Percentiles rank a stretch among this genome's conserved stretches.
Evolutionary conservation across 148 eudicot species (phyloP).

Genomic region (Diospyros lotus): DNA sequence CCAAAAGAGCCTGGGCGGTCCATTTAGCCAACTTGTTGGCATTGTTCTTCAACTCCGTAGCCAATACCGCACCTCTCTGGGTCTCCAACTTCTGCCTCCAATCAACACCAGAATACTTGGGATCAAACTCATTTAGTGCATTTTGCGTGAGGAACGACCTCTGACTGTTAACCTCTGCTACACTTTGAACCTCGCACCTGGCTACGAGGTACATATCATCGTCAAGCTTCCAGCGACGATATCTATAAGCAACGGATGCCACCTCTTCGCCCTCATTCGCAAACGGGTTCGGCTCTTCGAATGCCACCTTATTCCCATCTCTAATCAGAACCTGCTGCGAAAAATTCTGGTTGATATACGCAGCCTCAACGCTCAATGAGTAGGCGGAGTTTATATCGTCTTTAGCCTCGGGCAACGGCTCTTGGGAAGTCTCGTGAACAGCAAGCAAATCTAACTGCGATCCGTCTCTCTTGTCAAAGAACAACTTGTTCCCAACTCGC

Average conservation of each 20-base stretch:
- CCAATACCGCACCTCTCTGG: conserved; percentile 93
- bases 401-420: conserved; percentile 79
- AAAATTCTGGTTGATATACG: conserved; percentile 87
- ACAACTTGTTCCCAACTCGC: conserved; percentile 86
- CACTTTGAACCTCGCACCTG: conserved; percentile 86
- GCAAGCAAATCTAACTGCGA: conserved; percentile 74
- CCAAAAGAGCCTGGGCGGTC: conserved; percentile 89
- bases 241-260: conserved; percentile 85
- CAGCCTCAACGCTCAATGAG: conserved; percentile 80
- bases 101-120: conserved; percentile 88
- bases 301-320: conserved; percentile 72
- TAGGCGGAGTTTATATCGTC: conserved; percentile 87
- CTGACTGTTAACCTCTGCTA: conserved; percentile 53
- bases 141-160: conserved; percentile 70
- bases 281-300: conserved; percentile 91
- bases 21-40: conserved; percentile 90
- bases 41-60: conserved; percentile 95
- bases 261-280: conserved; percentile 91
- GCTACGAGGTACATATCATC: conserved; percentile 70
- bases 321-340: conserved; percentile 86
- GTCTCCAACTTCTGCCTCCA: conserved; percentile 98
- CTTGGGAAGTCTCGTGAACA: conserved; percentile 86
- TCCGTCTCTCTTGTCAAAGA: conserved; percentile 89
- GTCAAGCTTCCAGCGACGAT: conserved; percentile 88
- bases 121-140: conserved; percentile 90